Evolutionary conservation across 2,329 filamentous ascomycete species (phyloP).

Genomic region (Exutisphaerella laricina): DNA sequence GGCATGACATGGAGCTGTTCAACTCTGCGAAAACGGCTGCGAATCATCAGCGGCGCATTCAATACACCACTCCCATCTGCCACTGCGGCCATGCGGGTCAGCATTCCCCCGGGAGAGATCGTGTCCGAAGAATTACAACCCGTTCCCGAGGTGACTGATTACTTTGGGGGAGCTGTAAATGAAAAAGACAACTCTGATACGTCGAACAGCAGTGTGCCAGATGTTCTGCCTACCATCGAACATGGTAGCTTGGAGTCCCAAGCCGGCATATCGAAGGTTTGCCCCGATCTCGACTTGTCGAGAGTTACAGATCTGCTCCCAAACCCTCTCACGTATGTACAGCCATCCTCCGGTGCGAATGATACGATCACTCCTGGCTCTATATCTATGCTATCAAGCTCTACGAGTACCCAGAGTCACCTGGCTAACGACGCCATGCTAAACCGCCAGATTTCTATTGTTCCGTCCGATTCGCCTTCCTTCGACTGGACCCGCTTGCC

Average conservation of each 20-base stretch:
- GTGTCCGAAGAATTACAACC: conserved; percentile 4
- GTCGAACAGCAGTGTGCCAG: conserved; percentile 11
- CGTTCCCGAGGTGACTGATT: conserved; percentile 24
- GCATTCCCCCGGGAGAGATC: conserved; percentile 15
- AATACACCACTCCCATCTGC: conserved; percentile 17
- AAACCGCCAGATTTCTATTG: conserved; percentile 26
- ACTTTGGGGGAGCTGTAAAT: conserved; percentile 23
- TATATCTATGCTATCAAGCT: conserved; percentile 11
- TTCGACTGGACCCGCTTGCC: conserved; percentile 80
- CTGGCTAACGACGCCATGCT: conserved; percentile 14
- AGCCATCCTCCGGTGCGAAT: conserved; percentile 11
- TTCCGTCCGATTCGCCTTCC: conserved; percentile 40
- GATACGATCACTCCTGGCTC: conserved; percentile 14
- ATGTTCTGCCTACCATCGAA: conserved; percentile 26
- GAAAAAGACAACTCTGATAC: conserved; percentile 6
- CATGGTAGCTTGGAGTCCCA: not conserved
- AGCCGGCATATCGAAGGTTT: conserved; percentile 5
- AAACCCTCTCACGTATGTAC: conserved; percentile 24
- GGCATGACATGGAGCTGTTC: conserved; percentile 65
- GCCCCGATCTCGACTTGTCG: conserved; percentile 17
- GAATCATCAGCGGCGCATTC: conserved; percentile 57
- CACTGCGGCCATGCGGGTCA: conserved; percentile 25
- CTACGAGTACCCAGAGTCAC: conserved; percentile 11
- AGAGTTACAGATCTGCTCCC: conserved; percentile 22
- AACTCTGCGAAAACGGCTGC: conserved; percentile 62